Base-by-base conservation (phyloP, 441 rosid species). In the Aleurites moluccanus region DNA sequence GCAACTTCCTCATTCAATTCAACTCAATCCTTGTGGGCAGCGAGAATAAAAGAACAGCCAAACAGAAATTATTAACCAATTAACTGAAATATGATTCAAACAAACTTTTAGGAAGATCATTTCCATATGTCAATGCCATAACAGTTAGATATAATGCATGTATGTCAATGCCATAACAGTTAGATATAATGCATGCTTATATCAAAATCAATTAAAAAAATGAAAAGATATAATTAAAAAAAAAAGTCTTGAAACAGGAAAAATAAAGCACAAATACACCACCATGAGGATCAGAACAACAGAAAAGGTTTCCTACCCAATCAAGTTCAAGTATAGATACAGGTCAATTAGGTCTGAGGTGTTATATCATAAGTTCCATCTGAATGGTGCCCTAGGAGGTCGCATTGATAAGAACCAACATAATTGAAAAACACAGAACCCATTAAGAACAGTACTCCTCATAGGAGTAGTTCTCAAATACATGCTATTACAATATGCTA, bases 401-500 rank as follows among this genome's bases (percentile, higher is more conserved):
- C 64, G 0, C 47, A 61, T 69, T 44, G 23, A 45, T 40, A 28
- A 20, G 23, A 40, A 35, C 11, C 33, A 35, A 61, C n/a, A 40
- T 59, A 47, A 62, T 16, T 30, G 52, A 47, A 56, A 65, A 47
- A n/a, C 10, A 47, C 14, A 35, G 61, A 73, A 75, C 62, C 70
- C 28, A 35, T 40, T 45, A 38, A 57, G 67, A 60, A 65, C 42
- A 49, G 47, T 57, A 25, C 15, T 28, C 55, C 38, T 61, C 64
- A 53, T 50, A 40, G 38, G 81, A 67, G 74, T 75, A 84, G 82
- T 82, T 85, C 86, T 88, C 81, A 84, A 84, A 80, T 73, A 87
- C 81, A 85, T 83, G 83, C 85, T 87, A 88, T 77, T 82, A 74
- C 81, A 80, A 81, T 83, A 80, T 79, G 80, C 86, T 78, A 81